Evolutionary conservation across 345 rosid genomes (phyloP).

Genomic region (Gynandropsis gynandra): DNA sequence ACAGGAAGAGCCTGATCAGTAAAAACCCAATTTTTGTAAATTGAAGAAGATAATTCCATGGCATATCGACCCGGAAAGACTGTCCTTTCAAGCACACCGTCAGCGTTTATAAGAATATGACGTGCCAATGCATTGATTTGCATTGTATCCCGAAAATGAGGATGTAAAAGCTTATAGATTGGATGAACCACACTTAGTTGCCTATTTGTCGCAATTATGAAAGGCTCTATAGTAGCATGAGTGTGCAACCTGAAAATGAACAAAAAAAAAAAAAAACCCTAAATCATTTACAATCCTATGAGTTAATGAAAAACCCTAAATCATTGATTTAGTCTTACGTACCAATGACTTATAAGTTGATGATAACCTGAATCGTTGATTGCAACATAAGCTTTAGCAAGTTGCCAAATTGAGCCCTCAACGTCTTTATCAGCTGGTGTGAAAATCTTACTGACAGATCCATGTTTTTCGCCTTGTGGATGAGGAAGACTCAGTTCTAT

Average conservation of each 20-base stretch:
- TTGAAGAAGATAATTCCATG: slow-evolving; percentile 66
- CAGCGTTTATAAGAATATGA: slow-evolving; percentile 76
- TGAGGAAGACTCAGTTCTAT: slow-evolving; percentile 89
- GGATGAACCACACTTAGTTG: slow-evolving; percentile 82
- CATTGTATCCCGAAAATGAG: slow-evolving; percentile 92
- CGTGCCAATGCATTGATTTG: slow-evolving; percentile 80
- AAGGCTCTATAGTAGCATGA: slow-evolving; percentile 86
- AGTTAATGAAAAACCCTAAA: background rate
- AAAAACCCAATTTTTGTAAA: slow-evolving; percentile 72
- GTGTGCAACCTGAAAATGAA: slow-evolving; percentile 72
- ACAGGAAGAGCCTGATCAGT: slow-evolving; percentile 76
- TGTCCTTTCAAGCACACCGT: slow-evolving; percentile 62
- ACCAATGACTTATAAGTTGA: slow-evolving; percentile 91
- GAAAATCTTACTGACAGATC: slow-evolving; percentile 65
- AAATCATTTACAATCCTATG: background rate
- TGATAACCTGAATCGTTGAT: slow-evolving; percentile 91
- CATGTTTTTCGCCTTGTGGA: slow-evolving; percentile 61
- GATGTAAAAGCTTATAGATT: slow-evolving; percentile 73
- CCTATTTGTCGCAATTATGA: slow-evolving; percentile 72
- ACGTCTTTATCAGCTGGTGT: slow-evolving; percentile 57
- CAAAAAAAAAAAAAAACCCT: no score
- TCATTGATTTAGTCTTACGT: slow-evolving; percentile 21
- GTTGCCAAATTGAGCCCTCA: slow-evolving; percentile 70
- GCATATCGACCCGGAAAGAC: slow-evolving; percentile 74
- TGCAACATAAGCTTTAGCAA: slow-evolving; percentile 85